Percentiles rank a stretch among this genome's conserved stretches.
Evolutionary conservation across 148 eudicot species (phyloP).

Genomic region (Cornus florida): DNA sequence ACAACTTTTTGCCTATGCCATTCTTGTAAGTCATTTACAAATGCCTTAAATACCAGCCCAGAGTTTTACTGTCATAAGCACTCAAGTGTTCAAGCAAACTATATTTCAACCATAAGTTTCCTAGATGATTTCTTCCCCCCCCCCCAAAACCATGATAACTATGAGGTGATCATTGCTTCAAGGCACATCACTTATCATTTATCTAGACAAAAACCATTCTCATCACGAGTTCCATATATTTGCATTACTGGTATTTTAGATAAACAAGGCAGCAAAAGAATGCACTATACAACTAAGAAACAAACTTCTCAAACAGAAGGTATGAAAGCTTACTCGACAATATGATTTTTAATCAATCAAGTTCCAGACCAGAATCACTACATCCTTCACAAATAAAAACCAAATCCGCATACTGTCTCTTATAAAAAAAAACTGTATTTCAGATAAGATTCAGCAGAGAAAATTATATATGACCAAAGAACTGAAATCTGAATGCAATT

Average conservation of each 20-base stretch:
- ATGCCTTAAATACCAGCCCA: background rate
- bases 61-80: no score
- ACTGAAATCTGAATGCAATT: background rate
- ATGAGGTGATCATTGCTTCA: background rate
- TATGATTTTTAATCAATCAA: background rate
- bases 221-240: background rate
- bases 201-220: background rate
- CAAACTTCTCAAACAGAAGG: background rate
- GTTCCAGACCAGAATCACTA: background rate
- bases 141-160: background rate
- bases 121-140: no score
- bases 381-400: background rate
- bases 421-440: background rate
- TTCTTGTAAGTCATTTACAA: background rate
- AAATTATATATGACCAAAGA: background rate
- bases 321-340: background rate
- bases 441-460: background rate
- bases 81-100: no score
- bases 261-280: background rate
- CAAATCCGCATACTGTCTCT: background rate
- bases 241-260: background rate
- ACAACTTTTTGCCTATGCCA: background rate
- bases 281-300: background rate
- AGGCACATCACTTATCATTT: no score
- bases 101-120: no score